Evolutionary conservation across 176 grass and related monocot species (phyloP).

Genomic region (Bonia amplexicaulis): DNA sequence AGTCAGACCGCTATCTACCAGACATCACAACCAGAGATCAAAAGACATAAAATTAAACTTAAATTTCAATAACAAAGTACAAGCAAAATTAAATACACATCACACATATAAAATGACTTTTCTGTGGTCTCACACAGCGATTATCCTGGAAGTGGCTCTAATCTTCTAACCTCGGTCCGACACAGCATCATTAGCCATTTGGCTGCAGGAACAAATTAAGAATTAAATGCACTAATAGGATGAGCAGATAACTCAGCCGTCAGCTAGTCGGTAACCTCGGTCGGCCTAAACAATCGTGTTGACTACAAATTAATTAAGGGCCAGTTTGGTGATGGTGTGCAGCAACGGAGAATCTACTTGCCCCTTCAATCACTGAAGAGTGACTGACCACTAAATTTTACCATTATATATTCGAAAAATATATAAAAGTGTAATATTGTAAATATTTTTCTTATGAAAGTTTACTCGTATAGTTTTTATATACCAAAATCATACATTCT

Average conservation of each 20-base stretch:
- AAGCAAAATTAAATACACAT: no score
- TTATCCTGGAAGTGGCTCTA: neutral
- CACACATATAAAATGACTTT: no score
- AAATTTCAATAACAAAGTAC: fast-evolving
- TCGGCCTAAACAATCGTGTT: neutral
- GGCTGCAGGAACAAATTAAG: neutral
- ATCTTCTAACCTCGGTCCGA: neutral
- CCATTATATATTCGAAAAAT: neutral
- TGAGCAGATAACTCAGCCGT: neutral
- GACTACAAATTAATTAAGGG: neutral
- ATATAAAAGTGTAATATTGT: neutral
- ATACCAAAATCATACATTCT: neutral
- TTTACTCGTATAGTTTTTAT: neutral
- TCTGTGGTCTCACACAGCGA: neutral
- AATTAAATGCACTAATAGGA: neutral
- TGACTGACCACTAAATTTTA: neutral
- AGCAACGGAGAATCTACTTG: neutral
- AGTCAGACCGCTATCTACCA: no score
- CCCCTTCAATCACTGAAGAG: neutral
- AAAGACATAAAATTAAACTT: no score
- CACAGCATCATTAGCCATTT: neutral
- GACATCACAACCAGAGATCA: no score
- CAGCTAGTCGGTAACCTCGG: neutral
- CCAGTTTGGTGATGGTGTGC: neutral
- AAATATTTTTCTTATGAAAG: neutral